Evolutionary conservation across 768 basidiomycete species (phyloP).

Genomic region (Pulveroboletus sp.): DNA sequence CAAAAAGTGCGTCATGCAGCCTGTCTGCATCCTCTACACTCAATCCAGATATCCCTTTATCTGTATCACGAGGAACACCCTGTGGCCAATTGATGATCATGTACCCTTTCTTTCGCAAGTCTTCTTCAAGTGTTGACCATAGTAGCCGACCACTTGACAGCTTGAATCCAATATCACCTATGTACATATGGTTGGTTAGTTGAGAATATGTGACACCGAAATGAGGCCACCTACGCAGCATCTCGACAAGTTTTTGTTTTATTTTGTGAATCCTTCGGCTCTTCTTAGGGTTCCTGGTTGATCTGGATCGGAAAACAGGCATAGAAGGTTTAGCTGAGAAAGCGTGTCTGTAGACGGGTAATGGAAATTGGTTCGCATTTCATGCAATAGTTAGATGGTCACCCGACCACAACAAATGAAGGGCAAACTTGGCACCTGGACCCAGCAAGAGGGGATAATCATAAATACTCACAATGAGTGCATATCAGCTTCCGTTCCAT

Average conservation of each 20-base stretch:
- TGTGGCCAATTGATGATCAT: constrained; percentile 6
- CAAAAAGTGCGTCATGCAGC: constrained; percentile 8
- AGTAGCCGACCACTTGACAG: constrained; percentile 2
- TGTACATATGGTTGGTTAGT: not conserved
- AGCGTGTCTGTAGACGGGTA: not conserved
- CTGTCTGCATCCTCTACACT: constrained; percentile 4
- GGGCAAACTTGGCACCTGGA: too few relatives aligned
- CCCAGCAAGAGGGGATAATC: not conserved
- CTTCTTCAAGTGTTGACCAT: constrained; percentile 11
- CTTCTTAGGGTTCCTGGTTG: not conserved
- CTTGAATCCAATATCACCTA: constrained; percentile 7
- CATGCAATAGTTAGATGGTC: too few relatives aligned
- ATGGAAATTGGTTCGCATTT: not conserved
- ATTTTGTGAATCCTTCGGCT: constrained; percentile 2
- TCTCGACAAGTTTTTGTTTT: not conserved
- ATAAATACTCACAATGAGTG: not conserved
- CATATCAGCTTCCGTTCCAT: too few relatives aligned
- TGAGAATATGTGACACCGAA: fast-evolving
- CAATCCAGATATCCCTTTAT: constrained; percentile 1
- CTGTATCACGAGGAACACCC: not conserved
- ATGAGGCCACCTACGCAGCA: constrained; percentile 6
- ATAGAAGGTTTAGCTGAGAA: not conserved
- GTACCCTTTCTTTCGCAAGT: constrained; percentile 4
- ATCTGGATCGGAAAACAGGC: not conserved
- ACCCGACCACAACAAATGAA: too few relatives aligned